phyloP scores from a whole-genome alignment of 1,139 yeast genomes.

The Zygoascus meyerae region DNA sequence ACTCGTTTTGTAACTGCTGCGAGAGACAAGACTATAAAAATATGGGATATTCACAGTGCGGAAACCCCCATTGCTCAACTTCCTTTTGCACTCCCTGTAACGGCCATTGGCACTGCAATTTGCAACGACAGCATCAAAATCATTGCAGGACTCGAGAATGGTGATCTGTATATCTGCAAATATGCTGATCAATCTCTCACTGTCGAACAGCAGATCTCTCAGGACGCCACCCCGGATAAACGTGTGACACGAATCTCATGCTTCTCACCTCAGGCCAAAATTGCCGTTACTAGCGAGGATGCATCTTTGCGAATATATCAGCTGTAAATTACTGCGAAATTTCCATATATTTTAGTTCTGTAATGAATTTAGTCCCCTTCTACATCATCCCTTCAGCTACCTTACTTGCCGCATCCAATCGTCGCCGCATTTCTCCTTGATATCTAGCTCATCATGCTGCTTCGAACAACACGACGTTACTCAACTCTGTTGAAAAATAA shows the following conservation, averaged over 20 bases:
- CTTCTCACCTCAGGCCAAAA: constrained; percentile 32
- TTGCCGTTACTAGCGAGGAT: constrained; percentile 71
- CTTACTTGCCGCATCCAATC: neutral
- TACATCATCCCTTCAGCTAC: neutral
- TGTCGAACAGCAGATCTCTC: constrained; percentile 24
- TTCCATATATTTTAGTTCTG: neutral
- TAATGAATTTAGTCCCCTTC: neutral
- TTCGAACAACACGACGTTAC: neutral
- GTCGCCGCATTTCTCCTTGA: neutral
- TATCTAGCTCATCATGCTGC: neutral
- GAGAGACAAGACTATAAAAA: constrained; percentile 72
- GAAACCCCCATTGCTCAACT: constrained; percentile 22
- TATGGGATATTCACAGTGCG: constrained; percentile 49
- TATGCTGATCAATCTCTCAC: constrained; percentile 18
- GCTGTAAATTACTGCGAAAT: neutral
- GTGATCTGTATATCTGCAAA: constrained; percentile 38
- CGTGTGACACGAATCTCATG: constrained; percentile 55
- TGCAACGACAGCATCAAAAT: constrained; percentile 35
- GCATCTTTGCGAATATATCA: constrained; percentile 42
- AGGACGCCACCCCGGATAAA: constrained; percentile 49
- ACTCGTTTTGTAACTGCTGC: constrained; percentile 69
- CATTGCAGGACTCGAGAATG: constrained; percentile 73
- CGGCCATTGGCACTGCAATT: constrained; percentile 57
- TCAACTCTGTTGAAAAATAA: constrained; percentile 19
- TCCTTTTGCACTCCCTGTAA: constrained; percentile 49